Percentiles rank a stretch among this genome's conserved stretches.
Conservation (phyloP, 176 grass and related monocot species). For the Oryza coarctata region DNA sequence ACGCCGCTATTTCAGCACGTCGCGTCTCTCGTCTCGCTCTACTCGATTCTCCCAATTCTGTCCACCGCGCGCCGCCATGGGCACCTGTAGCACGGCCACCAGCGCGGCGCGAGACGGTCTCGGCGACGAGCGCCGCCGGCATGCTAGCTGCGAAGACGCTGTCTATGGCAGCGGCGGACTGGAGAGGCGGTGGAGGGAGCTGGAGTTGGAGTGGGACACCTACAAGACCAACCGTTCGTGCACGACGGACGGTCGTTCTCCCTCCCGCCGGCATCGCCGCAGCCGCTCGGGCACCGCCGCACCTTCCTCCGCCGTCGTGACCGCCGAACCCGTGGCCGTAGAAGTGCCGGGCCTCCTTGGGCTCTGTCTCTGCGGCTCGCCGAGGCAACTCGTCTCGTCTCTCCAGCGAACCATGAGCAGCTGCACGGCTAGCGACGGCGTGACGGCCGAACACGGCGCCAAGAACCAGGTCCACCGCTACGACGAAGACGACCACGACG, state of each 20-base stretch:
- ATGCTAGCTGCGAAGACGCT: not conserved
- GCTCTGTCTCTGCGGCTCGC: not conserved
- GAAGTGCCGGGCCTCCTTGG: not conserved
- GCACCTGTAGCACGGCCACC: slow-evolving; percentile 31
- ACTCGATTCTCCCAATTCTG: not conserved
- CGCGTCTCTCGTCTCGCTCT: too few species aligned
- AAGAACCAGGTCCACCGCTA: not conserved
- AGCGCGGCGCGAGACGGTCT: not conserved
- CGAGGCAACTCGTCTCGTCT: slow-evolving; percentile 20
- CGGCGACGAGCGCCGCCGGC: not conserved
- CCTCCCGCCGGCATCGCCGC: slow-evolving; percentile 11
- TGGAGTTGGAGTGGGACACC: slow-evolving; percentile 22
- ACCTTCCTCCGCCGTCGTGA: slow-evolving; percentile 25
- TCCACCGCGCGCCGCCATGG: not conserved
- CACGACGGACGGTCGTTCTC: too few species aligned
- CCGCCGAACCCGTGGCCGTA: not conserved
- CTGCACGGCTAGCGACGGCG: not conserved
- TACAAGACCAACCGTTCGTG: slow-evolving; percentile 5
- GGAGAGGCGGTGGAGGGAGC: slow-evolving; percentile 8
- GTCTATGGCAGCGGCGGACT: not conserved
- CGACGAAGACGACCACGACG: not conserved
- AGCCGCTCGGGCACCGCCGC: slow-evolving; percentile 14
- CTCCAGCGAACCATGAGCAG: not conserved
- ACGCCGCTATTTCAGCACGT: slow-evolving; percentile 17
- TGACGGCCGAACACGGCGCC: not conserved